Conservation (phyloP, 805 yeast genomes). For the Cephaloascus albidus region DNA sequence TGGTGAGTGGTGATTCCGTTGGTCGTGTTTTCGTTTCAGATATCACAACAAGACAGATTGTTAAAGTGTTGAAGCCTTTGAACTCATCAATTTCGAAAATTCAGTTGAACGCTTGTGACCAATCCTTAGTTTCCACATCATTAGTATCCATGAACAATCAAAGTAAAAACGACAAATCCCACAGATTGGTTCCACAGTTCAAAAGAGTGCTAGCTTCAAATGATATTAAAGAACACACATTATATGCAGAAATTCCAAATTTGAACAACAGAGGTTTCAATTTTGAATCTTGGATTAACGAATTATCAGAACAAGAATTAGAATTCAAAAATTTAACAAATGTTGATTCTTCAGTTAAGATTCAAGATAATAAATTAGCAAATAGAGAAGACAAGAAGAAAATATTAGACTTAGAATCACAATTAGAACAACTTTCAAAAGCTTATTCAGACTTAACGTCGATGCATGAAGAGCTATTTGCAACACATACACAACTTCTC, state of each 20-base stretch:
- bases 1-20: slow-evolving; percentile 64
- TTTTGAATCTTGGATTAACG: slow-evolving; percentile 39
- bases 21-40: slow-evolving; percentile 69
- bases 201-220: slow-evolving; percentile 47
- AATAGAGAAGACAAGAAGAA: slow-evolving; percentile 7
- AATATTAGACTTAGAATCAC: slow-evolving; percentile 28
- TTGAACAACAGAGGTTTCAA: slow-evolving; percentile 17
- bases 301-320: slow-evolving; percentile 41
- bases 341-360: slow-evolving; percentile 27
- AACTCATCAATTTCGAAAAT: slow-evolving; percentile 24
- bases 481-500: slow-evolving; percentile 35
- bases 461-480: slow-evolving; percentile 49
- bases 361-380: slow-evolving; percentile 5
- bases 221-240: slow-evolving; percentile 31
- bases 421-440: slow-evolving; percentile 38
- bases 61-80: slow-evolving; percentile 41
- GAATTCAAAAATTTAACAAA: slow-evolving; percentile 35
- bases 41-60: slow-evolving; percentile 57
- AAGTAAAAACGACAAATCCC: slow-evolving; percentile 19
- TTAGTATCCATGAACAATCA: slow-evolving; percentile 9
- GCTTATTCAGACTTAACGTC: slow-evolving; percentile 52
- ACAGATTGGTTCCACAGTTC: slow-evolving; percentile 48
- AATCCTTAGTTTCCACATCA: slow-evolving; percentile 13
- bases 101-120: slow-evolving; percentile 9
- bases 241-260: slow-evolving; percentile 24